Evolutionary conservation across 306 rosid genomes (phyloP), one percentile per base, ranked within the genome.

Genomic region (Quercus robur): DNA sequence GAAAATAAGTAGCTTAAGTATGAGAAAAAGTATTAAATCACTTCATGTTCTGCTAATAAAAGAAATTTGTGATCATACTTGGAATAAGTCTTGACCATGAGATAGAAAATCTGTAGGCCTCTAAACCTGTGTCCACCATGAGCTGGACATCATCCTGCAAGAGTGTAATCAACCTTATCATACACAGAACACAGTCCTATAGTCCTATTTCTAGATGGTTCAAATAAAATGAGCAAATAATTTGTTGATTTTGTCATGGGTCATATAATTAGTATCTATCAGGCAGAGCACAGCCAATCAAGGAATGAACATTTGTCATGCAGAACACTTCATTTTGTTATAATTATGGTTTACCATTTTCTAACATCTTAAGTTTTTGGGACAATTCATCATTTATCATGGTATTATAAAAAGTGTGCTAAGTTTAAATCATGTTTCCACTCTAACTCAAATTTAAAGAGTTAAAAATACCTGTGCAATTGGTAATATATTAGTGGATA

Each of bases 11-110:
- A 25, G 15, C 8, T 25, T 26, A 26, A 13, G 79, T 30, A 52
- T 9, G 19, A 57, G 67, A 38, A 58, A 12, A 25, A 4, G 57
- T 10, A 73, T 0, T 3, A 75, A 23, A 10, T 38, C 15, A 6
- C 18, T 19, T 61, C 2, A 35, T 77, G n/a, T 18, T 6, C 10
- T 1, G 18, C n/a, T 33, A 49, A 38, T 30, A 20, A 26, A 25
- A 71, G 20, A 75, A 13, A 71, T 49, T 17, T 46, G 4, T 20
- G 77, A 82, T 73, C 35, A 15, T 76, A 76, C 80, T 38, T 76
- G 80, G 80, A 23, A 76, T 25, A 23, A 76, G 33, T 62, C 80
- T 63, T 21, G 73, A 49, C 80, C 80, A 76, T 3, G 80, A 76
- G 73, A 76, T 76, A 26, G 74, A 76, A 64, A 76, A 64, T 76